A percentile compares a stretch with the other conserved stretches of the same genome.
Conservation (phyloP, 169 alveolate genomes). For the Blepharisma undulans region DNA sequence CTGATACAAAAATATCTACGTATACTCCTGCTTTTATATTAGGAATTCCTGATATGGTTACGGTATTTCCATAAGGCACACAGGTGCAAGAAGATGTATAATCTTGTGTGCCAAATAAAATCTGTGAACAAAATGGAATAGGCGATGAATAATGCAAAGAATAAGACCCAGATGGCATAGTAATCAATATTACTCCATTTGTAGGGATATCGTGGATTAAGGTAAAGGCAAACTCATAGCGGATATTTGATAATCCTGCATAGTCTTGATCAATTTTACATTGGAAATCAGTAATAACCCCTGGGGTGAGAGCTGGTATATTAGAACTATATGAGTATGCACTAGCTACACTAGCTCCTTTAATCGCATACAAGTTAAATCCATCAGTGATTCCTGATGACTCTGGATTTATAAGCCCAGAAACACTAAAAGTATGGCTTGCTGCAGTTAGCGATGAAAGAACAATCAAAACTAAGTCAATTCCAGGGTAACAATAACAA, state of each 20-base stretch:
- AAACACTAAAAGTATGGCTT: not conserved
- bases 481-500: slow-evolving; percentile 10
- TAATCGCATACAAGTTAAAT: not conserved
- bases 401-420: slow-evolving; percentile 12
- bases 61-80: not conserved
- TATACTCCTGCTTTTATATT: not conserved
- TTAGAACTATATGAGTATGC: not conserved
- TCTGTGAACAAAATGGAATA: not conserved
- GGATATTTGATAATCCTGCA: not conserved
- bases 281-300: not conserved
- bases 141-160: not conserved
- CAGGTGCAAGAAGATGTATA: not conserved
- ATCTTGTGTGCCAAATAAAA: too few relatives aligned
- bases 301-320: slow-evolving; percentile 9
- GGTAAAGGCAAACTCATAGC: not conserved
- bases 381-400: not conserved
- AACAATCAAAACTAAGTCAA: slow-evolving; percentile 9
- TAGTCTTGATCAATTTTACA: not conserved
- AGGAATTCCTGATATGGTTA: not conserved
- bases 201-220: not conserved
- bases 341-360: not conserved
- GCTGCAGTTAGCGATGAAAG: not conserved
- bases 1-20: not conserved
- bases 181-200: not conserved
- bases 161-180: slow-evolving; percentile 1